Evolutionary conservation across 1,284 basidiomycete species (phyloP), one percentile per base, ranked within the genome.

Genomic region (Pseudozyma tsukubaensis): DNA sequence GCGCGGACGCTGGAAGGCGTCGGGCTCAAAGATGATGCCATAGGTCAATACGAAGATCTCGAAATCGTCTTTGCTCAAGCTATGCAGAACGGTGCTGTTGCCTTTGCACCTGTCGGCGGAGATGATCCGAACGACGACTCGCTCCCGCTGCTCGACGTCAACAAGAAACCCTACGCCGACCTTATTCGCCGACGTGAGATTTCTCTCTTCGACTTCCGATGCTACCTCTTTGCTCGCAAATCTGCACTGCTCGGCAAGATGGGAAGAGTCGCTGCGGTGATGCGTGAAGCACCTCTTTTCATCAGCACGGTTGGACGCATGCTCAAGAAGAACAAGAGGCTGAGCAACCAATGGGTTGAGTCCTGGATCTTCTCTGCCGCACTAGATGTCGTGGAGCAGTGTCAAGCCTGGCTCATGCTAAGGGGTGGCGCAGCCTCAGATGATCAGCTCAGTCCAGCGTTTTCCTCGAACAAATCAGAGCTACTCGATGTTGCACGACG

Each of bases 291-390:
- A 0, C 88, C 87, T 1, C 85, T 88, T 16, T 95, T 97, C 83
- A 88, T 99, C 44, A 89, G 89, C 32, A 89, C 89, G n/a, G 93
- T 98, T 78, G 91, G 92, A 6, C 88, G 90, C 60, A 89, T 91
- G 37, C 85, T 97, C 50, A 88, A 90, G 50, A 91, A 91, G 71
- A 88, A 91, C 35, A 48, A 40, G 52, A 47, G 55, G 8, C 37
- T 58, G 5, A 75, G 94, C 91, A 86, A 86, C 39, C 88, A 88
- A 5, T 87, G 97, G n/a, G 88, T 97, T 42, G 93, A 97, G 84
- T 92, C 92, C 0, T 99, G 97, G 96, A 92, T 90, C 21, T 98
- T 94, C 85, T 94, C 92, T 11, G 94, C 94, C 1, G 91, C 94
- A 21, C 87, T 96, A 57, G 94, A 92, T 77, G 90, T 92, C 44